Percentiles rank a stretch among this genome's conserved stretches.
Evolutionary conservation across 805 yeast species (phyloP).

Genomic region (Dipodascus albidus): DNA sequence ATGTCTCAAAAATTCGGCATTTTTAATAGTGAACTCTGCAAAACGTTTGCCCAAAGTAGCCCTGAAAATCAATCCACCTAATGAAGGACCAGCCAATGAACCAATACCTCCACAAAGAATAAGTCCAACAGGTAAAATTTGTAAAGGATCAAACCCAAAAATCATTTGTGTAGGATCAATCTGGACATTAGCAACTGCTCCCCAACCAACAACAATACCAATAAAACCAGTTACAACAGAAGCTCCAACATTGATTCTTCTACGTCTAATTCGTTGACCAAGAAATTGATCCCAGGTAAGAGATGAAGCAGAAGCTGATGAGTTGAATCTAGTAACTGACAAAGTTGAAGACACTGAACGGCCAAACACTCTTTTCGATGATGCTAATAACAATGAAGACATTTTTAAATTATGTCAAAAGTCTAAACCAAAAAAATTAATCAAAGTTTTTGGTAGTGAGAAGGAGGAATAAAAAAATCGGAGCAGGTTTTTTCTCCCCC

Average conservation of each 20-base stretch:
- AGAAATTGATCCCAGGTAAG: constrained; percentile 78
- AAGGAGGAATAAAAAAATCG: background rate
- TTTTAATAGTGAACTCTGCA: constrained; percentile 34
- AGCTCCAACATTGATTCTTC: constrained; percentile 53
- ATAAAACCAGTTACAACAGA: constrained; percentile 56
- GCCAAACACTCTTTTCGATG: background rate
- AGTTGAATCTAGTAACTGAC: background rate
- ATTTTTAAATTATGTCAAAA: background rate
- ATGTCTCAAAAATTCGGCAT: constrained; percentile 62
- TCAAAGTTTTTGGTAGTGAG: background rate
- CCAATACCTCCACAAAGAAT: constrained; percentile 67
- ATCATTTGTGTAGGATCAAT: constrained; percentile 80
- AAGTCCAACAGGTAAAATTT: constrained; percentile 66
- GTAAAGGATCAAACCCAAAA: constrained; percentile 82
- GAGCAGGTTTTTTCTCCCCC: too few relatives aligned
- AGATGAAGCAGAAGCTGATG: constrained; percentile 3
- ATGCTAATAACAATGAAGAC: background rate
- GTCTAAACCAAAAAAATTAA: background rate
- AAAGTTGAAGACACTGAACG: background rate
- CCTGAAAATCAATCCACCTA: constrained; percentile 64
- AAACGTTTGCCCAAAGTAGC: constrained; percentile 19
- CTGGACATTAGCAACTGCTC: constrained; percentile 65
- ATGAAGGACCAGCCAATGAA: constrained; percentile 67
- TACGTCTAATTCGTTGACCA: constrained; percentile 60
- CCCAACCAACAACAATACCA: constrained; percentile 62